Percentiles rank a stretch among this genome's conserved stretches.
Evolutionary conservation across 2,329 filamentous ascomycete genomes (phyloP).

Genomic region (Conoideocrella luteorostrata): DNA sequence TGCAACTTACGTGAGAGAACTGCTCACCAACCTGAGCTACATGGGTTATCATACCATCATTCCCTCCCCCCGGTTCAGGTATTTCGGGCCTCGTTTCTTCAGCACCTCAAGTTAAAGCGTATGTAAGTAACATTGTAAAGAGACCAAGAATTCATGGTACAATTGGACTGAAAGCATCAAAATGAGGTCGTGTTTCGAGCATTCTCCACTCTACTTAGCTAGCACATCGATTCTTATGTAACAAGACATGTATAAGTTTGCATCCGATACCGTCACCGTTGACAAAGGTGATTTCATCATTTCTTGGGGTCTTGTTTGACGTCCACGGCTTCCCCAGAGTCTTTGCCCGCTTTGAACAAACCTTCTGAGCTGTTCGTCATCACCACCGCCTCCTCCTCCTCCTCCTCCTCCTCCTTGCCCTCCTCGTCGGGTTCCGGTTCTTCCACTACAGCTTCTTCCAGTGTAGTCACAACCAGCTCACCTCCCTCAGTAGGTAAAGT

Average conservation of each 20-base stretch:
- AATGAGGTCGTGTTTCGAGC: not conserved
- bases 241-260: not conserved
- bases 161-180: not conserved
- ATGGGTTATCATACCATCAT: too few species aligned
- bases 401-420: too few species aligned
- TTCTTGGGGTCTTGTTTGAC: conserved; percentile 13
- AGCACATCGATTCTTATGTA: conserved; percentile 1
- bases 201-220: not conserved
- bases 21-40: too few species aligned
- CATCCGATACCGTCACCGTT: not conserved
- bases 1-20: too few species aligned
- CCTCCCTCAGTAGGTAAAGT: conserved; percentile 29
- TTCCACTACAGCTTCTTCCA: conserved; percentile 47
- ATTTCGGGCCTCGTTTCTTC: too few species aligned
- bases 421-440: conserved; percentile 33
- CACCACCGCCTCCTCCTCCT: too few species aligned
- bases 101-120: too few species aligned
- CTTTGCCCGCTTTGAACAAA: conserved; percentile 13
- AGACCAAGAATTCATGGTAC: not conserved
- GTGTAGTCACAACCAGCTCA: conserved; percentile 46
- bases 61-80: too few species aligned
- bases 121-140: not conserved
- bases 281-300: conserved; percentile 7
- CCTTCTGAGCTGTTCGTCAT: conserved; percentile 25
- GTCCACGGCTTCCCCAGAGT: too few species aligned